These are phyloP conservation scores for Huntiella decipiens DNA, from an alignment of 2,329 filamentous ascomycete species.

Conservation along the genomic window DNA sequence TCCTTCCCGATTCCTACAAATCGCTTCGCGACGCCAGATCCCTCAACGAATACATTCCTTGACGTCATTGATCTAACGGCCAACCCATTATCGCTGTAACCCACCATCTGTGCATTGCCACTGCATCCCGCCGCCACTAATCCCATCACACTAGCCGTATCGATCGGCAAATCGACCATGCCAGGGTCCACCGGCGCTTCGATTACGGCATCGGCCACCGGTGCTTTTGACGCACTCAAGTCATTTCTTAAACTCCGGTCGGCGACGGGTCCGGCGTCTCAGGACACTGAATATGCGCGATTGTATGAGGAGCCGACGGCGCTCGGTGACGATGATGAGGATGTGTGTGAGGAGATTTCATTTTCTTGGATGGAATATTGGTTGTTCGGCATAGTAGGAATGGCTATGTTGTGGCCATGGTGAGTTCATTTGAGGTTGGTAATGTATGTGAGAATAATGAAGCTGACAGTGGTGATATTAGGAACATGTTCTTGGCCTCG, in stretches of 20 bases:
- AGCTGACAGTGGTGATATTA: slow-evolving; percentile 18
- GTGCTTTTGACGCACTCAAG: background rate
- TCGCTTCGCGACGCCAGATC: background rate
- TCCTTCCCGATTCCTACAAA: no score
- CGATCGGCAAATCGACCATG: background rate
- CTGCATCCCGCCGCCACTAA: no score
- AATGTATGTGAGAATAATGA: background rate
- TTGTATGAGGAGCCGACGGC: slow-evolving; percentile 9
- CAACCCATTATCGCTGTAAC: no score
- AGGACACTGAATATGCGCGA: slow-evolving; percentile 9
- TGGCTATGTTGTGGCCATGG: slow-evolving; percentile 97
- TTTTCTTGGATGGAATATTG: slow-evolving; percentile 79
- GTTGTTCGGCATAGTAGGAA: slow-evolving; percentile 68
- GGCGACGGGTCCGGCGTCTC: background rate
- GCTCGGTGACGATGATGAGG: slow-evolving; percentile 5
- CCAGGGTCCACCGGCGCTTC: background rate
- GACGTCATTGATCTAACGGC: no score
- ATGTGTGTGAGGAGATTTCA: slow-evolving; percentile 21
- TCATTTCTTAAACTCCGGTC: background rate
- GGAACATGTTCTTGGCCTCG: slow-evolving; percentile 97
- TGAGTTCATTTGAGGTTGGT: slow-evolving; percentile 24
- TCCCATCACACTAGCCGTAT: no score
- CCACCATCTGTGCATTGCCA: no score
- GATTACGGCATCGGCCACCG: background rate
- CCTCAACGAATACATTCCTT: background rate